Conservation (phyloP, 208 protist species). For the Baffinella frigidus region DNA sequence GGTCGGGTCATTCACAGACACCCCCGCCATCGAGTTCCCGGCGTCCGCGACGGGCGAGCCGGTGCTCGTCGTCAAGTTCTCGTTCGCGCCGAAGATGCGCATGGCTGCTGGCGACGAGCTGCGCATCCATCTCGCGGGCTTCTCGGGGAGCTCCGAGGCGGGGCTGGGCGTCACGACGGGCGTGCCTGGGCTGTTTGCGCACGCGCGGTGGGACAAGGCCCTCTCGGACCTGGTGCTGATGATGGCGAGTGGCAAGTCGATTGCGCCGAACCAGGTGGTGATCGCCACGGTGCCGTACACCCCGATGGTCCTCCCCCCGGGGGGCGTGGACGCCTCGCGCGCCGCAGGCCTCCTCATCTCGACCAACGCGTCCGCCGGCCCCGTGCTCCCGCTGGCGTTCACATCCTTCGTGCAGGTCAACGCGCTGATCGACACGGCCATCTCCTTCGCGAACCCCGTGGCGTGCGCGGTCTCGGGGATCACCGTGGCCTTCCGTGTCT, state of each 20-base stretch:
- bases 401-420: neutral
- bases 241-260: neutral
- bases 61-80: neutral
- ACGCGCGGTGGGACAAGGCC: neutral
- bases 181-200: neutral
- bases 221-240: neutral
- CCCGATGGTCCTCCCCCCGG: neutral
- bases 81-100: neutral
- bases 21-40: neutral
- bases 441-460: neutral
- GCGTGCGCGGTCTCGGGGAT: neutral
- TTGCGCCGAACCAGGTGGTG: neutral
- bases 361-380: neutral
- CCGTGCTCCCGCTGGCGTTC: neutral
- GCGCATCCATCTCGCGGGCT: neutral
- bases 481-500: neutral
- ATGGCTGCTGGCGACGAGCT: neutral
- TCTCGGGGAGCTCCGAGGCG: too few relatives aligned
- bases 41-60: neutral
- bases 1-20: neutral
- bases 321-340: neutral
- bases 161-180: too few relatives aligned
- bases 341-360: neutral
- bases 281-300: neutral
- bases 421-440: neutral